Percentiles rank a stretch among this genome's conserved stretches.
Evolutionary conservation across 768 basidiomycete genomes (phyloP).

Genomic region (Hemileccinum rubropunctum): DNA sequence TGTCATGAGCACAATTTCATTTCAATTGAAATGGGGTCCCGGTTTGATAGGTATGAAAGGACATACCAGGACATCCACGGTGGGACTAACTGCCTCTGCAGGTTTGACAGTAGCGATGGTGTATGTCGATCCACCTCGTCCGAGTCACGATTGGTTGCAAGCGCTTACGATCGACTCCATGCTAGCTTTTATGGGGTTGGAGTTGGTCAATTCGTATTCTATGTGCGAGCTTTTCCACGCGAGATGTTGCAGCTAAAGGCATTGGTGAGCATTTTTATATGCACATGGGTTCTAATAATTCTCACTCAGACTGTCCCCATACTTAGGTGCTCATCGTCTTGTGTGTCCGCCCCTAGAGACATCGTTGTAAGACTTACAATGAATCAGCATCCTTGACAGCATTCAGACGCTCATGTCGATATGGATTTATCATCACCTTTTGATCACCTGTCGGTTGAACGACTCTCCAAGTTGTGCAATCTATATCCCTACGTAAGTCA

Average conservation of each 20-base stretch:
- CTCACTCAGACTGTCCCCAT: neutral
- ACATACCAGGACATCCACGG: no score
- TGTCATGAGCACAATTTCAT: slow-evolving; percentile 4
- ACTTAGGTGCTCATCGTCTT: slow-evolving; percentile 8
- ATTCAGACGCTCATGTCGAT: neutral
- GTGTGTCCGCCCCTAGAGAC: neutral
- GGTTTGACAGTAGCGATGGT: slow-evolving; percentile 10
- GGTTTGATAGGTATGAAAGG: slow-evolving; percentile 16
- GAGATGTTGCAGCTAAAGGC: slow-evolving; percentile 11
- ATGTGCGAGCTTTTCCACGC: slow-evolving; percentile 15
- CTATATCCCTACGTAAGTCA: slow-evolving; percentile 9
- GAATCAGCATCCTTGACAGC: slow-evolving; percentile 8
- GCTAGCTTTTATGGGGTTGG: slow-evolving; percentile 19
- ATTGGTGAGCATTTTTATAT: slow-evolving; percentile 8
- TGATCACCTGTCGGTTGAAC: slow-evolving; percentile 12
- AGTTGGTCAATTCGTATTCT: slow-evolving; percentile 18
- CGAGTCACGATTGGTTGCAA: neutral
- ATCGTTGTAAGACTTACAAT: neutral
- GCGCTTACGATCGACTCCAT: neutral
- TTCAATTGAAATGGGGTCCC: slow-evolving; percentile 8
- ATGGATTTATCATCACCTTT: neutral
- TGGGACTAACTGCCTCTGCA: slow-evolving; percentile 13
- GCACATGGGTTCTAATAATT: neutral
- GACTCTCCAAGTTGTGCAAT: neutral
- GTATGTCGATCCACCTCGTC: slow-evolving; percentile 9